Evolutionary conservation across 2,329 filamentous ascomycete species (phyloP).

Genomic region (Sporothrix luriei): DNA sequence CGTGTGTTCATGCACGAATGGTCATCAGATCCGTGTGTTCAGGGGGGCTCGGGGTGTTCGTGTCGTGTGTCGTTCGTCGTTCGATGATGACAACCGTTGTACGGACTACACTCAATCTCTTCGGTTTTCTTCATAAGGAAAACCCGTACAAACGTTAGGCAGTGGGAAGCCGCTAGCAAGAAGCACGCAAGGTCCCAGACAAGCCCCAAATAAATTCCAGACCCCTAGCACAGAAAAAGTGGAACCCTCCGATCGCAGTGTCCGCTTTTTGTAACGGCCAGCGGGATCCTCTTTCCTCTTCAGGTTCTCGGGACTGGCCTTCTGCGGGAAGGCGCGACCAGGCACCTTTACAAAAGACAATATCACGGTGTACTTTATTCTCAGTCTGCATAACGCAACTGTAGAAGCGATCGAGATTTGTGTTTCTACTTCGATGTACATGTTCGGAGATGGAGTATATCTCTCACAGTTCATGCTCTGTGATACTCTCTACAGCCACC

Average conservation of each 20-base stretch:
- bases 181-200: background rate
- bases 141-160: background rate
- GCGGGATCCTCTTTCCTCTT: background rate
- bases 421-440: too few relatives aligned
- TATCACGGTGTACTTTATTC: too few relatives aligned
- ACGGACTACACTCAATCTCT: background rate
- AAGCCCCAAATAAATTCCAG: background rate
- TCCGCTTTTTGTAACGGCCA: slow-evolving; percentile 20
- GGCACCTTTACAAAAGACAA: background rate
- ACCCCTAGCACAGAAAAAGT: slow-evolving; percentile 14
- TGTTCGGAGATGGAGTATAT: too few relatives aligned
- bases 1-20: background rate
- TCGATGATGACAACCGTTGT: background rate
- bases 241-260: slow-evolving; percentile 19
- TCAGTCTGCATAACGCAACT: too few relatives aligned
- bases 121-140: background rate
- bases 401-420: background rate
- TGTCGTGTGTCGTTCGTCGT: slow-evolving; percentile 15
- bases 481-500: background rate
- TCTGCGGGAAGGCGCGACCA: slow-evolving; percentile 6
- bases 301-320: background rate
- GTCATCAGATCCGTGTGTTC: background rate
- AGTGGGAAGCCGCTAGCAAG: slow-evolving; percentile 1
- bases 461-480: background rate
- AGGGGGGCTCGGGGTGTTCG: background rate